Percentiles rank a stretch among this genome's conserved stretches.
These are phyloP conservation scores for Eremothecium gossypii DNA, from an alignment of 1,139 yeast species.

Conservation along the genomic window DNA sequence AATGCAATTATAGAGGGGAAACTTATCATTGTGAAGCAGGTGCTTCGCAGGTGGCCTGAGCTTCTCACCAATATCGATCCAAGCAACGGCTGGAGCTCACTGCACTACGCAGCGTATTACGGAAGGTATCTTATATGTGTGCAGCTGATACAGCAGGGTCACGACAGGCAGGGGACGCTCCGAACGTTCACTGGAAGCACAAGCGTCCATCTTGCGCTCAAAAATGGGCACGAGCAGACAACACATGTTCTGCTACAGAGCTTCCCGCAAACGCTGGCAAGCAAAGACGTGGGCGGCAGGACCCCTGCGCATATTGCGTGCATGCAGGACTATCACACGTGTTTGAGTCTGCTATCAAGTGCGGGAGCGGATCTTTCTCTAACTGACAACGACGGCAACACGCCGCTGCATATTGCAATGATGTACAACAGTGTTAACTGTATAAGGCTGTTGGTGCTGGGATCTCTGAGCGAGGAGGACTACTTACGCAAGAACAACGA, in stretches of 20 bases:
- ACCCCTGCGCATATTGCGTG: constrained; percentile 76
- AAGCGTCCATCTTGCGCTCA: constrained; percentile 67
- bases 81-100: constrained; percentile 75
- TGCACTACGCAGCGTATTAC: constrained; percentile 77
- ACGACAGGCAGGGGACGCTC: constrained; percentile 40
- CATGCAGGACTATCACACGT: constrained; percentile 55
- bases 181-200: constrained; percentile 60
- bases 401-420: constrained; percentile 73
- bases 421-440: constrained; percentile 66
- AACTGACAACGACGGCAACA: constrained; percentile 58
- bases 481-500: constrained; percentile 43
- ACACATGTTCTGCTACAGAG: constrained; percentile 75
- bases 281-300: constrained; percentile 45
- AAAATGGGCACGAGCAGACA: constrained; percentile 67
- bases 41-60: constrained; percentile 66
- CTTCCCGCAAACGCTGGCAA: constrained; percentile 60
- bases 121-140: constrained; percentile 78
- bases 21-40: constrained; percentile 59
- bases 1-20: constrained; percentile 68
- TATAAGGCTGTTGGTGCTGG: constrained; percentile 47
- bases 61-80: constrained; percentile 67
- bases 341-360: constrained; percentile 60
- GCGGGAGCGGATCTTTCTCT: constrained; percentile 68
- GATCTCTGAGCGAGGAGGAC: constrained; percentile 36
- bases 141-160: constrained; percentile 42